Evolutionary conservation across 1,284 basidiomycete genomes (phyloP), one percentile per base, ranked within the genome.

Genomic region (Athelia psychrophila): DNA sequence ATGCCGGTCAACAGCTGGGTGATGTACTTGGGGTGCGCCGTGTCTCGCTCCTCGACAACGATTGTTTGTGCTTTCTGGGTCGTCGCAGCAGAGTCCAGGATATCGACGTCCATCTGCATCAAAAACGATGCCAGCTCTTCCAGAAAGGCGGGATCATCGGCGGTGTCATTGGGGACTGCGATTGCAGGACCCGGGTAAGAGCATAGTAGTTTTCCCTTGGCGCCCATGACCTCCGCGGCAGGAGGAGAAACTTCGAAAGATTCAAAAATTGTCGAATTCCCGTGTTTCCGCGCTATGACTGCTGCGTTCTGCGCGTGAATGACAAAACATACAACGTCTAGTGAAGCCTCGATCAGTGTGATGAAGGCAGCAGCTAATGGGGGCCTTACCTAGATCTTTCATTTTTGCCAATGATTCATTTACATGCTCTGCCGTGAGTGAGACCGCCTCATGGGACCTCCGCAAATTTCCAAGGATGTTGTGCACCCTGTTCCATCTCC

Each of bases 281-380:
- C 9, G 6, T 44, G 46, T 46, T 60, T 67, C 12, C 70, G 62
- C 32, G 75, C 48, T 13, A 74, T 51, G 3, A 75, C 52, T 0
- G 54, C 72, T 0, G 60, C 72, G 49, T 76, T 76, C 38, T 74
- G 74, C 0, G 64, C 64, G 2, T 58, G 62, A 12, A 76, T 62
- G 19, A 59, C 53, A 27, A 70, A 59, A 3, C 55, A 55, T 2
- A 70, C 51, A 5, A 62, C 48, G n/a, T 42, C 38, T 42, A n/a
- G 20, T 8, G 38, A 42, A n/a, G n/a, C n/a, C n/a, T n/a, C 20
- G 38, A 42, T 42, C n/a, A 42, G 38, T n/a, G 38, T 9, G 38
- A 42, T 18, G 38, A 5, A 22, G 8, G 38, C 38, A 22, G n/a
- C 6, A 42, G 16, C 27, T 6, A 30, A 22, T 42, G 6, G 6